phyloP scores from a whole-genome alignment of 208 protist species.

The Hexamita inflata region DNA sequence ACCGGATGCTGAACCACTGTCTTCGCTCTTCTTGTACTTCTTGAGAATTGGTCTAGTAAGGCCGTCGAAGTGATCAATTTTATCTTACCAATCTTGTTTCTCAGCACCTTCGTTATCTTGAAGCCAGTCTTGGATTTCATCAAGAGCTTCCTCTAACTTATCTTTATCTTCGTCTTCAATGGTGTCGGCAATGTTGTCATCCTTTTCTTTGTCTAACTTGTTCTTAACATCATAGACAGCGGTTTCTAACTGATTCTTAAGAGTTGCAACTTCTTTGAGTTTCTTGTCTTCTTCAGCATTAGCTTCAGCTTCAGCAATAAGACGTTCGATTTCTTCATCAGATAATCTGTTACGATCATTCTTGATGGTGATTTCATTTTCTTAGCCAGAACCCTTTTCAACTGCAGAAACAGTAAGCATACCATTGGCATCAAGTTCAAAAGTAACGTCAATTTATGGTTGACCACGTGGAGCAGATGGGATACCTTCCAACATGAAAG shows the following conservation, averaged over 20 bases:
- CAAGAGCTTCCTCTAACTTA: constrained; percentile 15
- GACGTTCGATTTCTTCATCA: constrained; percentile 39
- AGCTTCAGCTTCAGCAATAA: constrained; percentile 32
- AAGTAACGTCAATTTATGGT: constrained; percentile 75
- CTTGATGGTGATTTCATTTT: constrained; percentile 72
- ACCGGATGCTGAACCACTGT: too few species aligned
- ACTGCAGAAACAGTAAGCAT: constrained; percentile 83
- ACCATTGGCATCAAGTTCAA: constrained; percentile 85
- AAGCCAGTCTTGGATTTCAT: constrained; percentile 37
- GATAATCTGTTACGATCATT: constrained; percentile 48
- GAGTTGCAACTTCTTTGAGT: constrained; percentile 26
- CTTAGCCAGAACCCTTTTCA: constrained; percentile 72
- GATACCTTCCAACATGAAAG: constrained; percentile 88
- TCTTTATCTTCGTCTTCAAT: constrained; percentile 23
- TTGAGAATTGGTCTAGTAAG: not conserved
- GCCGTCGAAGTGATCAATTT: not conserved
- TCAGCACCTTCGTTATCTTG: constrained; percentile 23
- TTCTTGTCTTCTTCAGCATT: constrained; percentile 30
- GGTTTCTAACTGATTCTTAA: constrained; percentile 32
- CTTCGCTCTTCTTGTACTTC: too few species aligned
- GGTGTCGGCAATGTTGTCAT: constrained; percentile 22
- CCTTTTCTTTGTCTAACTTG: constrained; percentile 3
- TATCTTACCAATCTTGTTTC: constrained; percentile 18
- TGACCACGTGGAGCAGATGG: constrained; percentile 49
- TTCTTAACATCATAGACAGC: constrained; percentile 24